Evolutionary conservation across 106 monocot genomes (phyloP), one percentile per base, ranked within the genome.

Genomic region (Dendrobium huoshanense): DNA sequence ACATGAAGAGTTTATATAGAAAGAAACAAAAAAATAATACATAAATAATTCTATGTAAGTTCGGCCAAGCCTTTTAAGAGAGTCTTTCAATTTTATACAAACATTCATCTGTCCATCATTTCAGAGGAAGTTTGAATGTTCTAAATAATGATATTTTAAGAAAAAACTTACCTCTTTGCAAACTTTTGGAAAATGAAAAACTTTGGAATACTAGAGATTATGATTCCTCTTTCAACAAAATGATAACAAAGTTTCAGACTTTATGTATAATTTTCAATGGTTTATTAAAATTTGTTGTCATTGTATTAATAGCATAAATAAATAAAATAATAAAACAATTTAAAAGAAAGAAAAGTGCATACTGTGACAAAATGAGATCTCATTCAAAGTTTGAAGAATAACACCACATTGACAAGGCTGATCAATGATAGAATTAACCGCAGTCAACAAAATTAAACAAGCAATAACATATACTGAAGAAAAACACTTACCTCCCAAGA

Each of bases 401-500:
- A 70, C 37, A 16, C 19, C 74, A 44, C 19, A 42, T 74, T 17
- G 43, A 74, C n/a, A 74, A n/a, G 41, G 10, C 29, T 74, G 18
- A 44, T 6, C 41, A 74, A 19, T 18, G 20, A 74, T 0, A 74
- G 5, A 42, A 74, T 61, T 24, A 61, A 61, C 61, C 1, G n/a
- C 5, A 19, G 19, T 17, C 56, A 41, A 74, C n/a, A 0, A 74
- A 41, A 18, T 44, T 74, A 44, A 74, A 8, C 43, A 44, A 9
- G 10, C 42, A 74, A 74, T 6, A 74, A 74, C 4, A 6, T 5
- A 20, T 20, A 7, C 74, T 44, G 70, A 20, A 19, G 43, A 19
- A 74, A 59, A 77, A 78, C n/a, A 5, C 18, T 37, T 87, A 96
- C 96, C 94, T 98, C 97, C 97, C 97, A 98, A n/a, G 70, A 67